Conservation (phyloP, 495 filamentous ascomycete genomes). For the Massariosphaeria phaeospora region DNA sequence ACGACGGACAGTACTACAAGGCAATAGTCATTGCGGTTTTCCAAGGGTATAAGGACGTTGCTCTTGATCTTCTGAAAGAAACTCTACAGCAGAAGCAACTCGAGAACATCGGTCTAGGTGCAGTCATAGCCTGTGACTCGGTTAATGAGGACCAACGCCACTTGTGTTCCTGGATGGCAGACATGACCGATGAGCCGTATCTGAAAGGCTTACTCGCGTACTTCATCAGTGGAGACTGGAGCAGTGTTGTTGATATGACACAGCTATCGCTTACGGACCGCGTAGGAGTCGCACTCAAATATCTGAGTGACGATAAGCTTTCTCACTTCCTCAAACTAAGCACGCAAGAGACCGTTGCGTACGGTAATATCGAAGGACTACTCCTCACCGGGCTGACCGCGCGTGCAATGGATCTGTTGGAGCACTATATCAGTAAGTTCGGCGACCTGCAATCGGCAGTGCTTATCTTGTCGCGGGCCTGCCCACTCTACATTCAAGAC, state of each 20-base stretch:
- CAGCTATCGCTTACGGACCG: conserved; percentile 82
- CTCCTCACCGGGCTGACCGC: conserved; percentile 81
- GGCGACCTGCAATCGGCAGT: conserved; percentile 86
- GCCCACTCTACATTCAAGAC: conserved; percentile 77
- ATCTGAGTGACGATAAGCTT: conserved; percentile 73
- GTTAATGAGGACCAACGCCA: conserved; percentile 44
- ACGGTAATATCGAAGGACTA: conserved; percentile 84
- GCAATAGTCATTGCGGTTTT: conserved; percentile 46
- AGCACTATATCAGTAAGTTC: conserved; percentile 81
- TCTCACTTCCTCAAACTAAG: conserved; percentile 63
- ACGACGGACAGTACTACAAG: conserved; percentile 70
- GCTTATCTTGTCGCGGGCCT: conserved; percentile 72
- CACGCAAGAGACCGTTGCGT: conserved; percentile 57
- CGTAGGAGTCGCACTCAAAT: conserved; percentile 76
- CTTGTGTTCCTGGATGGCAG: conserved; percentile 55
- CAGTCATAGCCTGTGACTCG: conserved; percentile 52
- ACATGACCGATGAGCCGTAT: conserved; percentile 73
- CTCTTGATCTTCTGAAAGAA: conserved; percentile 38
- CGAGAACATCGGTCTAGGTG: conserved; percentile 45
- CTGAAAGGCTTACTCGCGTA: conserved; percentile 87
- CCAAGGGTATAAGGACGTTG: conserved; percentile 41
- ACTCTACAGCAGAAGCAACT: conserved; percentile 35
- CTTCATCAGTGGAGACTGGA: conserved; percentile 84
- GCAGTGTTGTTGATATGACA: conserved; percentile 69
- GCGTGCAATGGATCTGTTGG: conserved; percentile 72